Base-by-base conservation (phyloP, 2,329 filamentous ascomycete species). In the Trichoderma sp. region DNA sequence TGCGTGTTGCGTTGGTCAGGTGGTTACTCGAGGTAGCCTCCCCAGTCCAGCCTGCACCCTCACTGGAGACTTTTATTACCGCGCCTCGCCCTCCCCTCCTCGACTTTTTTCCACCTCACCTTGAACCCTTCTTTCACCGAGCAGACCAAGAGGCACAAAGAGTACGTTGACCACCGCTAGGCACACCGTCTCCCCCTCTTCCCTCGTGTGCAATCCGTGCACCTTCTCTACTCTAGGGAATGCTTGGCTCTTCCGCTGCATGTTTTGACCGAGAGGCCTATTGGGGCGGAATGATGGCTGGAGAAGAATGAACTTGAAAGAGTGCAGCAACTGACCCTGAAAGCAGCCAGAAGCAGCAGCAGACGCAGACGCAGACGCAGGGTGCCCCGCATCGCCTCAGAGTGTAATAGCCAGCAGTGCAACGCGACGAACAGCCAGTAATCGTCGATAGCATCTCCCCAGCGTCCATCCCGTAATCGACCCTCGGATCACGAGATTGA, bases 1-100 rank as follows among this genome's bases (percentile, higher is more conserved):
- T 71, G 68, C 68, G 64, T 71, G 64, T 23, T 71, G 61, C 47
- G 64, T 68, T 72, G 67, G 71, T 72, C 71, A 72, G 71, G 71
- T 72, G 71, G 71, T 70, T 57, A 39, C 58, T 53, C 23, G 58
- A 71, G 32, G 71, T 70, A 72, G 71, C 71, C 67, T 72, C 71
- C 66, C 71, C 71, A n/a, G 30, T 59, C 71, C 64, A 64, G 61
- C 39, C 39, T 55, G 59, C 67, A 53, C 53, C 66, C 57, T 65
- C 61, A 61, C 71, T 72, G 59, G 71, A 62, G 66, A 70, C 71
- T 72, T 71, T 72, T 72, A 72, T 72, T 72, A 72, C 71, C 65
- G 70, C 70, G 70, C 70, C 66, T 70, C 71, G 71, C 71, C 66
- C 71, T 72, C 71, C 71, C 71, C 71, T 72, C 71, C 30, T 68